phyloP scores from a whole-genome alignment of 2,329 filamentous ascomycete species.

The Metarhizium guizhouense region DNA sequence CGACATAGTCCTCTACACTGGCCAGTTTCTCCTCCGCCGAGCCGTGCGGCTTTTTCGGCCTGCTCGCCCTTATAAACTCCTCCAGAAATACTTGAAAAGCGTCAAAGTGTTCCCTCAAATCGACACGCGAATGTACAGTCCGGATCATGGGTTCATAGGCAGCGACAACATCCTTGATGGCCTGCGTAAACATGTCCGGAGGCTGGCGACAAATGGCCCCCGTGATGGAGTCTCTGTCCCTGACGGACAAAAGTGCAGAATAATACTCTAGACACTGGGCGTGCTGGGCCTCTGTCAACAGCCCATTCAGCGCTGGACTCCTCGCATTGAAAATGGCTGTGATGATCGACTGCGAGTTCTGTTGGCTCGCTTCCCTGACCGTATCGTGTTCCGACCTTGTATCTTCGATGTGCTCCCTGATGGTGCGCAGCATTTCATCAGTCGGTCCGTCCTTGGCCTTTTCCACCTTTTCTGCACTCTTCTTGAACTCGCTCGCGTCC shows the following conservation, averaged over 20 bases:
- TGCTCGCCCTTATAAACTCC: conserved; percentile 57
- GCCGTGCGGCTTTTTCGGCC: conserved; percentile 27
- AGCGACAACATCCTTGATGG: conserved; percentile 53
- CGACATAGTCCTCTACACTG: conserved; percentile 63
- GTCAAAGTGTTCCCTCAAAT: conserved; percentile 59
- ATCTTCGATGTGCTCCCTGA: conserved; percentile 49
- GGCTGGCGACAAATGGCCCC: conserved; percentile 56
- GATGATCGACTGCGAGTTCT: conserved; percentile 50
- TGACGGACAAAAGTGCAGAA: conserved; percentile 58
- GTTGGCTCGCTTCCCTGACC: conserved; percentile 45
- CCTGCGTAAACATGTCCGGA: conserved; percentile 65
- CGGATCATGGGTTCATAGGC: conserved; percentile 71
- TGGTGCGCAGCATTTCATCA: conserved; percentile 51
- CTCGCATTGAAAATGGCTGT: conserved; percentile 52
- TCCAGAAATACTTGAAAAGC: conserved; percentile 60
- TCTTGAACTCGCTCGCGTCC: conserved; percentile 64
- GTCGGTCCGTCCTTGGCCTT: conserved; percentile 47
- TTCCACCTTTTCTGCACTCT: conserved; percentile 55
- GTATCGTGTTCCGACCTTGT: conserved; percentile 48
- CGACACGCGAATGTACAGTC: conserved; percentile 59
- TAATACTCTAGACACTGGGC: conserved; percentile 59
- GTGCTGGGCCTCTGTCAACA: conserved; percentile 53
- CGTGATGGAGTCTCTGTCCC: conserved; percentile 64
- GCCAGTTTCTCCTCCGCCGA: conserved; percentile 27
- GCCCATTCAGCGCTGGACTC: conserved; percentile 33